Percentiles rank a stretch among this genome's conserved stretches.
Evolutionary conservation across 805 yeast genomes (phyloP).

Genomic region (Hanseniaspora jakobsenii): DNA sequence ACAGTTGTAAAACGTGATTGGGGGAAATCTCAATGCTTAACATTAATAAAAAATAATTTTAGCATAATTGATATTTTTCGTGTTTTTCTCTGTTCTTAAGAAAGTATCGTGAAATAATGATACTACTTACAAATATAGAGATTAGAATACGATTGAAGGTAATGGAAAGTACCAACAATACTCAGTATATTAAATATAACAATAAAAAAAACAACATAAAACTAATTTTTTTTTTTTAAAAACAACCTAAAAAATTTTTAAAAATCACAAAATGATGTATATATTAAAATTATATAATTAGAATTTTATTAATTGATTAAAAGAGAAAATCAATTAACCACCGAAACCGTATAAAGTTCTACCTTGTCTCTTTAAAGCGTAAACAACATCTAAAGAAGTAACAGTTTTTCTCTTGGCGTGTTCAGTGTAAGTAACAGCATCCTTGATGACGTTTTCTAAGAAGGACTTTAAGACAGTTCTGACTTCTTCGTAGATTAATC

Average conservation of each 20-base stretch:
- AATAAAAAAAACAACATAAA: neutral
- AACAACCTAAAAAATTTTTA: slow-evolving; percentile 12
- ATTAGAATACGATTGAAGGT: too few species aligned
- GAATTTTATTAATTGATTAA: neutral
- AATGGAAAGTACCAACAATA: neutral
- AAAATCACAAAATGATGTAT: slow-evolving; percentile 12
- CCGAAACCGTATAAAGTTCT: slow-evolving; percentile 99
- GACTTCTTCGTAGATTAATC: slow-evolving; percentile 95
- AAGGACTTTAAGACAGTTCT: slow-evolving; percentile 90
- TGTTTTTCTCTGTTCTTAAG: too few species aligned
- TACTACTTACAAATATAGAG: too few species aligned
- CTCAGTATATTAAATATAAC: neutral
- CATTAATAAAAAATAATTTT: too few species aligned
- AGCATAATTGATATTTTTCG: too few species aligned
- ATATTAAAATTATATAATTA: slow-evolving; percentile 3
- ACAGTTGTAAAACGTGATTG: too few species aligned
- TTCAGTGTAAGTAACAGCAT: slow-evolving; percentile 97
- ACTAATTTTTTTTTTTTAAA: neutral
- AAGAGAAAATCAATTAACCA: too few species aligned
- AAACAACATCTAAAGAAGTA: slow-evolving; percentile 94
- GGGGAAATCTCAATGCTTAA: too few species aligned
- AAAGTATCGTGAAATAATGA: too few species aligned
- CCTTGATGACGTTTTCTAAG: slow-evolving; percentile 94
- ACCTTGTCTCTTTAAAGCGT: slow-evolving; percentile 99
- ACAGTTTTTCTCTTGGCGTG: slow-evolving; percentile 99